Percentiles rank a stretch among this genome's conserved stretches.
These are phyloP conservation scores for Mollisia scopiformis DNA, from an alignment of 2,329 filamentous ascomycete genomes.

Conservation along the genomic window DNA sequence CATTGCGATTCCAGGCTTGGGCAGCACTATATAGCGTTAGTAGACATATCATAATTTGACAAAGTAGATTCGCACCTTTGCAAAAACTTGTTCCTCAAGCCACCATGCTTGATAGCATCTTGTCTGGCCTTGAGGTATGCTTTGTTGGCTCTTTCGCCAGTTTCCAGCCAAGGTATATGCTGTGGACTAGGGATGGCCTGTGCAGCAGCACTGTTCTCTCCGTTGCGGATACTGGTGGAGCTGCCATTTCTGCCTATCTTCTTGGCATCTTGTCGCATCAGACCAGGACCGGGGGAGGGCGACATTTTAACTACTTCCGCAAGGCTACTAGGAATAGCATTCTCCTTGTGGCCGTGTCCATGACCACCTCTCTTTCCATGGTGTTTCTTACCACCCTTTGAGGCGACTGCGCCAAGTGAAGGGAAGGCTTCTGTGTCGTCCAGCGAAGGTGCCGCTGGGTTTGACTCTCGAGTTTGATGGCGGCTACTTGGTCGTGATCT, in stretches of 20 bases:
- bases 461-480: slow-evolving; percentile 65
- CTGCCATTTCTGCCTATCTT: slow-evolving; percentile 66
- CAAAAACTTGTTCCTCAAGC: slow-evolving; percentile 93
- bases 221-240: slow-evolving; percentile 63
- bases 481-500: slow-evolving; percentile 85
- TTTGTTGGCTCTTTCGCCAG: slow-evolving; percentile 87
- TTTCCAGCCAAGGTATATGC: slow-evolving; percentile 96
- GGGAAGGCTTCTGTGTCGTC: slow-evolving; percentile 97
- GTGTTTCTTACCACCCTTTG: slow-evolving; percentile 85
- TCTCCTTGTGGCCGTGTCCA: slow-evolving; percentile 71
- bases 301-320: slow-evolving; percentile 97
- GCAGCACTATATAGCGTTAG: slow-evolving; percentile 67
- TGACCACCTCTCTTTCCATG: slow-evolving; percentile 90
- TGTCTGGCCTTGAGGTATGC: slow-evolving; percentile 93
- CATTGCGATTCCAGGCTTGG: slow-evolving; percentile 98
- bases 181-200: slow-evolving; percentile 85
- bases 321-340: slow-evolving; percentile 72
- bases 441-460: slow-evolving; percentile 71
- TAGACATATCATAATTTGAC: background rate
- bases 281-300: slow-evolving; percentile 73
- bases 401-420: slow-evolving; percentile 74
- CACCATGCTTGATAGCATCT: slow-evolving; percentile 96
- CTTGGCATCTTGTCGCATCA: slow-evolving; percentile 61
- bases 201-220: slow-evolving; percentile 80
- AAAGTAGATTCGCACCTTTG: slow-evolving; percentile 67